phyloP scores from a whole-genome alignment of 2,329 filamentous ascomycete genomes.

The Botrytis galanthina region DNA sequence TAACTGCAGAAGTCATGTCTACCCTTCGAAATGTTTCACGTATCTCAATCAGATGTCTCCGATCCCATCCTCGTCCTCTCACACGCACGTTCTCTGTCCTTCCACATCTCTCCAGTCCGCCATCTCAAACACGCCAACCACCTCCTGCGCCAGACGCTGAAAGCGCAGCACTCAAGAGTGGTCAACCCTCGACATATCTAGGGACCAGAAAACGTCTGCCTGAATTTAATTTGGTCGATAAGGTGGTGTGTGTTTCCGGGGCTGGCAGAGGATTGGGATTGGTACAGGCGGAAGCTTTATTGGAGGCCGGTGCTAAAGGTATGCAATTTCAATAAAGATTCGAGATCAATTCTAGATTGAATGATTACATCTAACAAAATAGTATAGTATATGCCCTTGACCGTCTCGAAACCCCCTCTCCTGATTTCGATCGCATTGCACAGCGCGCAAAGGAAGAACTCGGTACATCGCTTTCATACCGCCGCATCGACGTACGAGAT shows the following conservation, averaged over 20 bases:
- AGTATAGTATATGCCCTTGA: slow-evolving; percentile 35
- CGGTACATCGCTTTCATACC: slow-evolving; percentile 64
- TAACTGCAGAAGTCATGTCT: background rate
- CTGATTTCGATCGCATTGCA: slow-evolving; percentile 61
- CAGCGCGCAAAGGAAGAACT: slow-evolving; percentile 42
- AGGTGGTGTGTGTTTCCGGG: slow-evolving; percentile 68
- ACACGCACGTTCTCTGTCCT: slow-evolving; percentile 20
- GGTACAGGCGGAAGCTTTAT: slow-evolving; percentile 67
- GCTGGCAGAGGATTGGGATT: slow-evolving; percentile 72
- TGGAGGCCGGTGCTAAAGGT: slow-evolving; percentile 72
- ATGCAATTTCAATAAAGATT: slow-evolving; percentile 15
- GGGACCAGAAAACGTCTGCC: slow-evolving; percentile 34
- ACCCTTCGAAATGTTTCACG: slow-evolving; percentile 11
- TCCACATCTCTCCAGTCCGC: slow-evolving; percentile 10
- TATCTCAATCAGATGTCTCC: slow-evolving; percentile 5
- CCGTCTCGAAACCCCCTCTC: slow-evolving; percentile 44
- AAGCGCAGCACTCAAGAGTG: slow-evolving; percentile 20
- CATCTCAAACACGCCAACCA: slow-evolving; percentile 16
- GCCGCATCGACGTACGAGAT: slow-evolving; percentile 77
- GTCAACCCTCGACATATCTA: slow-evolving; percentile 24
- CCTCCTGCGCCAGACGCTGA: slow-evolving; percentile 26
- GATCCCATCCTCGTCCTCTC: background rate
- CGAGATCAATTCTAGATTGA: too few relatives aligned
- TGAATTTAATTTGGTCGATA: slow-evolving; percentile 68
- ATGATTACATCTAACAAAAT: background rate